Evolutionary conservation across 208 protist genomes (phyloP).

Genomic region (Trypanosomatidae sp.): DNA sequence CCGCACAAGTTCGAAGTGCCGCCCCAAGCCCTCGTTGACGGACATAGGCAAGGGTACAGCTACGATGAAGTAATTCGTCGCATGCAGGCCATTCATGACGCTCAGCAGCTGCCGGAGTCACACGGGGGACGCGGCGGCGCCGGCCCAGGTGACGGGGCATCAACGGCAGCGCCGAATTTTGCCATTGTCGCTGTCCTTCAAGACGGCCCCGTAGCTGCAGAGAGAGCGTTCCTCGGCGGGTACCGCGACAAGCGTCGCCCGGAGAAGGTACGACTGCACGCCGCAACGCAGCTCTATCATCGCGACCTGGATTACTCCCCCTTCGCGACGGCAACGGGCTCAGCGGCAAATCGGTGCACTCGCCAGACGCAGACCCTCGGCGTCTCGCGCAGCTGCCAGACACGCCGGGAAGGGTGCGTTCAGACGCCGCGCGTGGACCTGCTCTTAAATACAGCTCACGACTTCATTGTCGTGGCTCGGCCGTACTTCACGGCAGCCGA

Average conservation of each 20-base stretch:
- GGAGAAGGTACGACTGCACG: slow-evolving; percentile 85
- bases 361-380: slow-evolving; percentile 93
- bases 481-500: slow-evolving; percentile 88
- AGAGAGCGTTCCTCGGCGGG: slow-evolving; percentile 92
- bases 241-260: slow-evolving; percentile 82
- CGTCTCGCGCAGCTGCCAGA: slow-evolving; percentile 88
- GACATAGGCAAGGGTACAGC: slow-evolving; percentile 48
- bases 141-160: background rate
- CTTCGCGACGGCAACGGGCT: slow-evolving; percentile 23
- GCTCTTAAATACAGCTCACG: slow-evolving; percentile 55
- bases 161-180: slow-evolving; percentile 7
- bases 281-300: slow-evolving; percentile 89
- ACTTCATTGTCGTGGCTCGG: slow-evolving; percentile 73
- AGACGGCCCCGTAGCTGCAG: slow-evolving; percentile 13
- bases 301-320: slow-evolving; percentile 65
- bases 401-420: slow-evolving; percentile 88
- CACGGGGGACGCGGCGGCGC: slow-evolving; percentile 8
- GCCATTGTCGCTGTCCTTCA: slow-evolving; percentile 38
- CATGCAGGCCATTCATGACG: slow-evolving; percentile 27
- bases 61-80: slow-evolving; percentile 67
- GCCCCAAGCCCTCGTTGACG: slow-evolving; percentile 57
- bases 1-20: slow-evolving; percentile 39
- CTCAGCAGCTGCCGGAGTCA: slow-evolving; percentile 1
- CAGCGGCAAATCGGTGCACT: slow-evolving; percentile 33
- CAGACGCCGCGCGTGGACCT: slow-evolving; percentile 87